Evolutionary conservation across 371 early-diverging fungal species (phyloP).

Genomic region (Ordospora colligata): DNA sequence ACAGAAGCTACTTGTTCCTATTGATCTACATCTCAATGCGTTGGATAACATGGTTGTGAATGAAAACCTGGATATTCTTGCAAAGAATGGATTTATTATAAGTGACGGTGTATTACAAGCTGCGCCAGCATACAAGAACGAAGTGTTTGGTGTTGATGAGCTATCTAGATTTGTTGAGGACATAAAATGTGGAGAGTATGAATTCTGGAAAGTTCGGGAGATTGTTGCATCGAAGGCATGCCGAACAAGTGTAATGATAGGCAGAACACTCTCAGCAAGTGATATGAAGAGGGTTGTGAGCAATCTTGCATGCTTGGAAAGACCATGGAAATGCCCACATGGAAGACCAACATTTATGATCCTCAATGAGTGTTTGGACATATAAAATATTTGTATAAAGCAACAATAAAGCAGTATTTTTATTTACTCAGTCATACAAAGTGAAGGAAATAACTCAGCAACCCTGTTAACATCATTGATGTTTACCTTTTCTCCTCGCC

Average conservation of each 20-base stretch:
- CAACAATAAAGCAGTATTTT: no score
- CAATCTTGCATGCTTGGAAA: constrained; percentile 43
- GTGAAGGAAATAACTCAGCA: not conserved
- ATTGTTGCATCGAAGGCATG: constrained; percentile 66
- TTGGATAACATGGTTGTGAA: constrained; percentile 70
- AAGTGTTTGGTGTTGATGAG: constrained; percentile 51
- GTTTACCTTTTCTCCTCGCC: constrained; percentile 61
- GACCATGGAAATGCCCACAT: constrained; percentile 80
- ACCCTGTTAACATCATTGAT: not conserved
- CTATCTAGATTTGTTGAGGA: constrained; percentile 48
- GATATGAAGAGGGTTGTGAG: constrained; percentile 57
- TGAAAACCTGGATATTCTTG: constrained; percentile 67
- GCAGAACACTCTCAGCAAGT: constrained; percentile 39
- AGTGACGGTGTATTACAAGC: constrained; percentile 20
- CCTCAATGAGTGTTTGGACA: constrained; percentile 4
- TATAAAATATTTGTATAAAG: no score
- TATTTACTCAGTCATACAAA: no score
- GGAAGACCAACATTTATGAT: constrained; percentile 74
- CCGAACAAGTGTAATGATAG: constrained; percentile 66
- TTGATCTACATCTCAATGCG: constrained; percentile 66
- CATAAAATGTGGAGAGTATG: constrained; percentile 35
- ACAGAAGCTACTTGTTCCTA: constrained; percentile 66
- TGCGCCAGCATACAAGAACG: constrained; percentile 50
- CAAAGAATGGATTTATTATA: constrained; percentile 58
- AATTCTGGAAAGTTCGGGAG: constrained; percentile 10